Evolutionary conservation across 108 stramenopile genomes (phyloP), one percentile per base, ranked within the genome.

Genomic region (Aurantiochytrium sp.): DNA sequence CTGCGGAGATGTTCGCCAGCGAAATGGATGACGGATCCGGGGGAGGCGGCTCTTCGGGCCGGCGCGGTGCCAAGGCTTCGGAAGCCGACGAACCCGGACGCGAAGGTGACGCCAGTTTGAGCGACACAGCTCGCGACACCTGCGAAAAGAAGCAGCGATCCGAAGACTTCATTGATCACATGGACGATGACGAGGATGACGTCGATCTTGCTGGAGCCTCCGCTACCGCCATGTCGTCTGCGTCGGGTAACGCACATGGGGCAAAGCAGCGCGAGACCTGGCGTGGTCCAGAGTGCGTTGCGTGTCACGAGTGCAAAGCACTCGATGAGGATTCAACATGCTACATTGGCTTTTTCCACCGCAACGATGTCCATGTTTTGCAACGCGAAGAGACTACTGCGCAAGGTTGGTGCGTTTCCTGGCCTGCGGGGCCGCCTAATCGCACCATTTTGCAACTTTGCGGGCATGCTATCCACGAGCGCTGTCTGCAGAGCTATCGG

Each of bases 381-480:
- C 49, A 83, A 53, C 44, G 51, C n/a, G 51, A 47, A 18, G 73
- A 83, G 21, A 83, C 73, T 4, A 83, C 51, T 12, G 51, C 44
- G 5, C 73, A 51, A 47, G 73, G 73, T 23, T 83, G 44, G 49
- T 83, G 73, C 51, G 73, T 83, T 1, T 83, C 44, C 5, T 83
- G 73, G 73, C 87, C 64, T 23, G 90, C 49, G 88, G 91, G 91
- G 90, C 92, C 45, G 29, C 76, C 89, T 87, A 49, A 89, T 45
- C 90, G 72, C 60, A 88, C 57, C 88, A 89, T 72, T 53, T 92
- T 53, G 53, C 88, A 8, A n/a, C 94, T 83, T 71, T 99, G 98
- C 90, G 98, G 99, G n/a, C 99, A 99, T 93, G 97, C 97, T 35
- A 96, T 97, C n/a, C 99, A 99, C 92, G 87, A 96, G 72, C 88